Conservation (phyloP, 805 yeast genomes). For the Cyberlindnera bimundalis region DNA sequence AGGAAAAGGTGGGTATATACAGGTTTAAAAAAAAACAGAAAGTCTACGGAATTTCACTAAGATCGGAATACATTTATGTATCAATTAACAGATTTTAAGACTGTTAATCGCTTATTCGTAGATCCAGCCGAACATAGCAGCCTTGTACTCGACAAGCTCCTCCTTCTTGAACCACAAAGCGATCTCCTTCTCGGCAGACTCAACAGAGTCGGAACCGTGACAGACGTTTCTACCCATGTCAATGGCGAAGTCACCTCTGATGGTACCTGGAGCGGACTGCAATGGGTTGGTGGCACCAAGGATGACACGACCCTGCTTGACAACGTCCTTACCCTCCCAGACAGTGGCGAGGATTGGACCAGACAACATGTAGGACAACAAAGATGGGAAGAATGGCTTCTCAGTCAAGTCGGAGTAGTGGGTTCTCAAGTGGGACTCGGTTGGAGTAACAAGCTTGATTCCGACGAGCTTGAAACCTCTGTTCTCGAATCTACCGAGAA, state of each 20-base stretch:
- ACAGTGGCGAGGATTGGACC: constrained; percentile 99
- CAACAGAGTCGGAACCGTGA: constrained; percentile 99
- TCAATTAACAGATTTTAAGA: background rate
- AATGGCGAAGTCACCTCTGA: constrained; percentile 98
- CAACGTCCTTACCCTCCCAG: constrained; percentile 99
- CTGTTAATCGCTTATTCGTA: constrained; percentile 65
- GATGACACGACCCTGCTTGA: constrained; percentile 95
- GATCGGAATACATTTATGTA: background rate
- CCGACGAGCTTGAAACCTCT: constrained; percentile 98
- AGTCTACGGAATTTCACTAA: background rate
- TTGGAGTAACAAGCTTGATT: constrained; percentile 85
- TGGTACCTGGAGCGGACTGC: constrained; percentile 97
- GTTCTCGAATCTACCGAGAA: constrained; percentile 90
- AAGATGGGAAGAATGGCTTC: constrained; percentile 98
- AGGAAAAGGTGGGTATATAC: too few species aligned
- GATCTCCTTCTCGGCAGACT: constrained; percentile 94
- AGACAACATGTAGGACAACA: constrained; percentile 92
- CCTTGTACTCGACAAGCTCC: constrained; percentile 90
- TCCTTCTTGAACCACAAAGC: constrained; percentile 96
- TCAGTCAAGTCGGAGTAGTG: constrained; percentile 94
- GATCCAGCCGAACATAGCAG: constrained; percentile 82
- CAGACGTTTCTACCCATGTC: constrained; percentile 99
- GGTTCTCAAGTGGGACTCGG: constrained; percentile 81
- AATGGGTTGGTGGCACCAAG: constrained; percentile 99
- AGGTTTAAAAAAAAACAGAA: background rate